Evolutionary conservation across 2,329 filamentous ascomycete species (phyloP), one percentile per base, ranked within the genome.

Genomic region (Aspergillus brasiliensis): DNA sequence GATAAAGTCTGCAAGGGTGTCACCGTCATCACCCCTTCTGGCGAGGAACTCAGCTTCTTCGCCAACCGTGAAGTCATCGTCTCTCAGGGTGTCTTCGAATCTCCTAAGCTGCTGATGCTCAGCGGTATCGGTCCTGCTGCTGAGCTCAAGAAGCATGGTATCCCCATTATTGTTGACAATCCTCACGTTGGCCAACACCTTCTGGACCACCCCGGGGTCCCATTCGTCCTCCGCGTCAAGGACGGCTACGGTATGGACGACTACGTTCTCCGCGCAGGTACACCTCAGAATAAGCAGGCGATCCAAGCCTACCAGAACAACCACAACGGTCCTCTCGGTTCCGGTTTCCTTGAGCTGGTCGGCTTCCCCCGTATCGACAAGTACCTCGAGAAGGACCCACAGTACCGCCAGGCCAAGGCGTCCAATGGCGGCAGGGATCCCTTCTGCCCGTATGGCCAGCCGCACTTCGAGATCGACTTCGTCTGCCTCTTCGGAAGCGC

Each of bases 401-500:
- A 44, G 17, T 44, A 44, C 40, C 40, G 40, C n/a, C 40, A 17
- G 40, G 40, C 40, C 40, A 44, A 44, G 40, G 40, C 40, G 5
- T n/a, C 17, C 17, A 44, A 44, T 10, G 40, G 40, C 2, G 40
- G 40, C 40, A 19, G 21, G 17, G 40, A 44, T 17, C 40, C 40
- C 17, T 44, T 44, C 40, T 44, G 40, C 17, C 40, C 40, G n/a
- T n/a, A 44, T 10, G 40, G 40, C 5, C 40, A 44, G 40, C 40
- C 40, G 40, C 40, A 86, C 62, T 86, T 86, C 62, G 83, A 86
- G 71, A 76, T 85, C 47, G 84, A 87, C 72, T 87, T 87, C 65
- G 82, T 87, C 6, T 74, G 78, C 57, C 81, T 86, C 78, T 87
- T 86, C 68, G 70, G 77, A 42, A 71, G 72, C 15, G 78, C 78